Evolutionary conservation across 176 grass and related monocot genomes (phyloP).

Genomic region (Carex parvula): DNA sequence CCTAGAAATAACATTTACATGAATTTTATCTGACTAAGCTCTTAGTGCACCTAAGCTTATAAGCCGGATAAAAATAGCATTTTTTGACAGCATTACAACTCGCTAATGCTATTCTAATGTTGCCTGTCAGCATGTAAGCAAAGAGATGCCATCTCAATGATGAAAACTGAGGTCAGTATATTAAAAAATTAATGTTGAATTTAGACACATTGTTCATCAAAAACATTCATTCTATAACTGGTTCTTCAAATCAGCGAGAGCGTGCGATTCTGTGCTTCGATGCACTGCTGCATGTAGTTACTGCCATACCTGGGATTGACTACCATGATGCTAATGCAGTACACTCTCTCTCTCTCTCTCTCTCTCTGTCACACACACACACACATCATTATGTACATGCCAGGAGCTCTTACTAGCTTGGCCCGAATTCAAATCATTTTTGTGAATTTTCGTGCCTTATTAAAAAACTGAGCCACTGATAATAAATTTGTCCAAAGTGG

Average conservation of each 20-base stretch:
- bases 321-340: constrained; percentile 76
- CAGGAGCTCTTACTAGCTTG: not conserved
- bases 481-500: not conserved
- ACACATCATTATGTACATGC: not conserved
- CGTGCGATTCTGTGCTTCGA: constrained; percentile 71
- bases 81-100: not conserved
- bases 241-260: constrained; percentile 32
- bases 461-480: not conserved
- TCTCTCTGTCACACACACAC: not conserved
- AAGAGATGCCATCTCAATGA: constrained; percentile 52
- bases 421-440: not conserved
- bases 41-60: not conserved
- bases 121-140: constrained; percentile 56
- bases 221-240: not conserved
- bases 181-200: not conserved
- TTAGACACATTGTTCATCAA: not conserved
- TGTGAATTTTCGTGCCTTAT: not conserved
- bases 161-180: constrained; percentile 58
- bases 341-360: not conserved
- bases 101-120: constrained; percentile 13
- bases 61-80: not conserved
- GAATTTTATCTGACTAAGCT: not conserved
- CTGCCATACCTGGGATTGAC: constrained; percentile 80
- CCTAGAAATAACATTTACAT: not conserved
- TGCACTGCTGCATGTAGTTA: constrained; percentile 55